Base-by-base conservation (phyloP, 164 flowering plant genomes). In the Brasenia schreberi region DNA sequence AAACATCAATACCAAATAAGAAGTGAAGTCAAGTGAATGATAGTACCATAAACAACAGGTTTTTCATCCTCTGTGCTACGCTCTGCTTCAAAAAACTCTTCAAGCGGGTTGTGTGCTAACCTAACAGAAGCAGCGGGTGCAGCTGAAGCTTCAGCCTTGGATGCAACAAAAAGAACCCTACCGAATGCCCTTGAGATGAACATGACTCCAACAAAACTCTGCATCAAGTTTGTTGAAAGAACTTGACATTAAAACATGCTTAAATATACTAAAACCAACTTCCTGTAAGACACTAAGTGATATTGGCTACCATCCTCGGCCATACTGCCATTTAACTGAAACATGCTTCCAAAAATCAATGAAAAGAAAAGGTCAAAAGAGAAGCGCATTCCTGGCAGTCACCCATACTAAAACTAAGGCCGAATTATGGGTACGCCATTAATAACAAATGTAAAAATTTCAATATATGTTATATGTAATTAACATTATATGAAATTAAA, bases 61-160 rank as follows among this genome's bases (percentile, higher is more conserved):
- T 81, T 89, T 2, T 83, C 92, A 18, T 87, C 94, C 4, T 83
- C 92, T 9, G 68, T 70, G 64, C 76, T 82, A 71, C 92, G 79
- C 65, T 85, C 90, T 18, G 69, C 78, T 81, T 89, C 96, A 74
- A 92, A 92, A 75, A 92, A 89, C 73, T 86, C 83, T 82, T 86
- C 83, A 19, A 92, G 80, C 53, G 98, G 96, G 66, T 92, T 92
- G 67, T 71, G 67, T 1, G 44, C 72, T 52, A 72, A 61, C 66
- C 65, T 68, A 63, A 74, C 66, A 12, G 74, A 67, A 61, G 78
- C 66, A 33, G 87, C 81, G 2, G 81, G 71, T 5, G 86, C 73
- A 61, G 84, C 75, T 43, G 78, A 78, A 61, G 83, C 67, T 68
- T 88, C 88, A 19, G 88, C 73, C 69, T 77, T 85, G 12, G 81